phyloP scores from a whole-genome alignment of 2,329 filamentous ascomycete genomes.

The Talaromyces sp. region DNA sequence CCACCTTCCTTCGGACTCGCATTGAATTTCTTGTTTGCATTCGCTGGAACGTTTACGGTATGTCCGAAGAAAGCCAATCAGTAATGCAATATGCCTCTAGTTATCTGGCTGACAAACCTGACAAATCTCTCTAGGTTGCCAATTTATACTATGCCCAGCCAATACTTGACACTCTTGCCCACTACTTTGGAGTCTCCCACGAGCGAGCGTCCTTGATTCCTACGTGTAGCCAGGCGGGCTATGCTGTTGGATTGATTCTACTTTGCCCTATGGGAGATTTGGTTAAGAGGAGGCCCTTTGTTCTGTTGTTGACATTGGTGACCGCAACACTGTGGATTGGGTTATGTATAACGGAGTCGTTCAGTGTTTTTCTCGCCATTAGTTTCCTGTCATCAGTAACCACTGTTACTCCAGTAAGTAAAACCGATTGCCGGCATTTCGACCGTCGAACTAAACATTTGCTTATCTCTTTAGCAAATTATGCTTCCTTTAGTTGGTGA shows the following conservation, averaged over 20 bases:
- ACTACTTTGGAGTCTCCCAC: constrained; percentile 70
- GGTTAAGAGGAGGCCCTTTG: constrained; percentile 68
- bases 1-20: constrained; percentile 69
- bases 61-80: not conserved
- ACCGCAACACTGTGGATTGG: constrained; percentile 71
- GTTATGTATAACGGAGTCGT: constrained; percentile 68
- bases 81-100: too few relatives aligned
- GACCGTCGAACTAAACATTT: not conserved
- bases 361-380: constrained; percentile 67
- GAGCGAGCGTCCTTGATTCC: constrained; percentile 69
- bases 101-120: too few relatives aligned
- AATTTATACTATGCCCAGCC: constrained; percentile 83
- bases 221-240: constrained; percentile 77
- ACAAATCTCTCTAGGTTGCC: constrained; percentile 58
- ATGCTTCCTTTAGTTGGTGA: constrained; percentile 83
- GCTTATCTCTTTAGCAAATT: constrained; percentile 49
- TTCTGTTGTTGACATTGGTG: constrained; percentile 66
- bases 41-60: constrained; percentile 49
- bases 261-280: constrained; percentile 75
- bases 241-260: constrained; percentile 72
- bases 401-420: constrained; percentile 68
- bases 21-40: constrained; percentile 69
- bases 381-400: constrained; percentile 76
- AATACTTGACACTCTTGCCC: constrained; percentile 73
- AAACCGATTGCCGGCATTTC: not conserved